Base-by-base conservation (phyloP, 2,329 filamentous ascomycete species). In the Claviceps pazoutovae region DNA sequence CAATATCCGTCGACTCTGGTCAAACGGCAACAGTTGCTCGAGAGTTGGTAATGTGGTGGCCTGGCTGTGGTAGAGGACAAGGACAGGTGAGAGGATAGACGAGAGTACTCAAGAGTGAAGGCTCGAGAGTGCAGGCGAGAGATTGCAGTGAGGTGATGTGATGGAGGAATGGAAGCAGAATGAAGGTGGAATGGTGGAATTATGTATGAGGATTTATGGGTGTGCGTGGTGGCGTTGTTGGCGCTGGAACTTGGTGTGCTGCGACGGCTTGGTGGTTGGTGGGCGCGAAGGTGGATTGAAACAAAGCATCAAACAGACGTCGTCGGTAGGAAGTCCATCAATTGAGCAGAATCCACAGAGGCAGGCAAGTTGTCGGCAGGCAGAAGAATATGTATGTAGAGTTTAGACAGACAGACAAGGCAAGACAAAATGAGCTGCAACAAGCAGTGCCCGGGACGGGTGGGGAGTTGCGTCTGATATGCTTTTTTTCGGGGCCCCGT, bases 401-500 rank as follows among this genome's bases (percentile, higher is more conserved):
- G 21, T 21, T 3, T 21, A 42, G 37, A 46, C 46, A 39, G 46
- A 36, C 47, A 47, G 30, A 34, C 30, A 34, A 34, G 30, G 30
- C 30, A 34, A 34, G 30, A 4, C 30, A 34, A 11, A 34, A 9
- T 34, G 30, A 34, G 48, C 37, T 50, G 51, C 48, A 43, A 47
- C 23, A 30, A 36, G 23, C 34, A 42, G 51, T 53, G 51, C 44
- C 9, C 34, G 46, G 23, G 44, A 30, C 9, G 9, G 45, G 48
- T 43, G 52, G 52, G 45, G 36, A 53, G 45, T 41, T 39, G 49
- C 42, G 30, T 53, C 48, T 53, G 52, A 53, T 53, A 51, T 53
- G 52, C 52, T 51, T 49, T 53, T 53, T 48, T 50, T 42, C 39
- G 45, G 48, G 30, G 21, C 30, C 30, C 30, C 44, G 41, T 49